phyloP scores from a whole-genome alignment of 2,329 filamentous ascomycete genomes.

The Fragosphaeria purpurea region DNA sequence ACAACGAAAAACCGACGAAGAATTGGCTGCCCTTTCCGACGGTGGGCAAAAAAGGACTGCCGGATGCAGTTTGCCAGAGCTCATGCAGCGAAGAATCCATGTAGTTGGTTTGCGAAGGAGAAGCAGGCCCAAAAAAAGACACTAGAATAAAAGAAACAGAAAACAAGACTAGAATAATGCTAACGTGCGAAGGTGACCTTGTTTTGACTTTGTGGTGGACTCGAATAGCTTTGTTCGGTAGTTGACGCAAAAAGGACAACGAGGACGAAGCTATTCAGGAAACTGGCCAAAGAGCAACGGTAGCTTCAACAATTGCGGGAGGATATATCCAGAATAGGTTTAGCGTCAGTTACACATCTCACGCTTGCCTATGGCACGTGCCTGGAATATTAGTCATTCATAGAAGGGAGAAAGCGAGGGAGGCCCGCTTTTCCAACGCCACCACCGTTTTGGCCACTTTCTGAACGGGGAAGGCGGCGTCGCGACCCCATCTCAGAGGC shows the following conservation, averaged over 20 bases:
- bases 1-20: conserved; percentile 64
- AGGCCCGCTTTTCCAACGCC: no score
- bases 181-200: no score
- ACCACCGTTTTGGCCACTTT: no score
- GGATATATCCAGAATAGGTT: not conserved
- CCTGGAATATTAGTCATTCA: no score
- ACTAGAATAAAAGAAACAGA: not conserved
- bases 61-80: conserved; percentile 87
- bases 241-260: not conserved
- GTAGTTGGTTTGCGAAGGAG: conserved; percentile 23
- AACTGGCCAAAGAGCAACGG: conserved; percentile 3
- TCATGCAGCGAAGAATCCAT: conserved; percentile 78
- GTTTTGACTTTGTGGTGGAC: no score
- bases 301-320: conserved; percentile 5
- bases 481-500: no score
- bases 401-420: no score
- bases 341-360: not conserved
- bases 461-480: no score
- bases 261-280: conserved; percentile 1
- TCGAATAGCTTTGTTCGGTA: no score
- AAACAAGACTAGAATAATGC: not conserved
- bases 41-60: conserved; percentile 71
- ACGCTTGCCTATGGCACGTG: no score
- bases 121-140: not conserved
- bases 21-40: conserved; percentile 80